A percentile compares a stretch with the other conserved stretches of the same genome.
Evolutionary conservation across 805 yeast species (phyloP).

Genomic region (Starmerella bombi): DNA sequence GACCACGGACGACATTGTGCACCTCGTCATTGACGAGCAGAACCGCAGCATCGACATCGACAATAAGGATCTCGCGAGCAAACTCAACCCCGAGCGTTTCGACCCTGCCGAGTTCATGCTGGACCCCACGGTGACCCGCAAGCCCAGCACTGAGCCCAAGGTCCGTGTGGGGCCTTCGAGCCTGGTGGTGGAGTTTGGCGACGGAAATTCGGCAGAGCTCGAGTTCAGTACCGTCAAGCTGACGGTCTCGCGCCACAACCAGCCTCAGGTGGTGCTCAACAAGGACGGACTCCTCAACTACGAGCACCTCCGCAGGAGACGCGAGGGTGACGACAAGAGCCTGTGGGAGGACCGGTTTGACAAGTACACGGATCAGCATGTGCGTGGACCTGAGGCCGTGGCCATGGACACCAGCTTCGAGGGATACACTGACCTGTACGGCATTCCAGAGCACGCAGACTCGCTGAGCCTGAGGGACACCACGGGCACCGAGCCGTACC

Average conservation of each 20-base stretch:
- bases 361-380: slow-evolving; percentile 46
- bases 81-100: slow-evolving; percentile 15
- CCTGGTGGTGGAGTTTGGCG: slow-evolving; percentile 11
- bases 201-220: slow-evolving; percentile 32
- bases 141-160: slow-evolving; percentile 1
- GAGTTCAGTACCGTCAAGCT: slow-evolving; percentile 39
- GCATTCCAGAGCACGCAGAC: slow-evolving; percentile 97
- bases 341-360: slow-evolving; percentile 68
- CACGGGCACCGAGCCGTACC: slow-evolving; percentile 50
- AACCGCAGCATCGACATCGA: slow-evolving; percentile 25
- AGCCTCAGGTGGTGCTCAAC: slow-evolving; percentile 46
- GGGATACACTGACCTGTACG: slow-evolving; percentile 56
- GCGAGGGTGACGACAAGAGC: slow-evolving; percentile 36
- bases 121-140: slow-evolving; percentile 3
- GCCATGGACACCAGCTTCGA: slow-evolving; percentile 62
- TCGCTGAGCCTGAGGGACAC: slow-evolving; percentile 64
- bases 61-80: slow-evolving; percentile 2
- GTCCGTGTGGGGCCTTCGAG: not conserved
- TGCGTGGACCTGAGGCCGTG: slow-evolving; percentile 67
- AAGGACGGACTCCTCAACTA: slow-evolving; percentile 57
- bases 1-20: slow-evolving; percentile 47
- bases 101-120: slow-evolving; percentile 15
- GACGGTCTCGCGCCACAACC: slow-evolving; percentile 35
- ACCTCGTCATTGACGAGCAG: slow-evolving; percentile 55
- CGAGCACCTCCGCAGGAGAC: slow-evolving; percentile 64